Base-by-base conservation (phyloP, 768 basidiomycete genomes). In the Tephrocybe sp. region DNA sequence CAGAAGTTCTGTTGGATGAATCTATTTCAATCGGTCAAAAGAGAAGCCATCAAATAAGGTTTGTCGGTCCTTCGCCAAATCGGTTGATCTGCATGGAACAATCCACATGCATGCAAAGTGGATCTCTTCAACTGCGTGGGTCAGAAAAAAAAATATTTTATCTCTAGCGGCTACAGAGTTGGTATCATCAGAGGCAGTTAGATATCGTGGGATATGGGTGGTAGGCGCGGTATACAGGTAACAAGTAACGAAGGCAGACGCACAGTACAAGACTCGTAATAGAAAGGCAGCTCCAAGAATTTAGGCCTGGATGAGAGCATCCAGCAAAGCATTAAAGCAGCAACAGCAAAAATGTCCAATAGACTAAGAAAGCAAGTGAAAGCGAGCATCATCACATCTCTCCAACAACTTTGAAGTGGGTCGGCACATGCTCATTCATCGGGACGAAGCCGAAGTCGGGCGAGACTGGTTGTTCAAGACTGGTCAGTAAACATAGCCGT, bases 371-470 rank as follows among this genome's bases (percentile, higher is more conserved):
- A 59, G 51, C 30, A 53, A 39, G 20, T 47, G 49, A 53, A 41
- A 57, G 35, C 52, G 35, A 41, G 64, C 64, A 31, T 49, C 48
- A 56, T 69, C 54, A 83, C 62, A 77, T 75, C 60, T 79, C 82
- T 57, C 75, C 75, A 39, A 75, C 62, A 53, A 75, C 67, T 61
- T 85, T 85, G 71, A 84, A 85, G 60, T 80, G 76, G 59, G 77
- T 74, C 47, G 82, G 77, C 50, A 88, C 68, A 62, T 89, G 85
- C 65, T 88, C 87, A 68, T 83, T 87, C 85, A 89, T 85, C 62
- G 79, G 76, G 63, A 89, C 87, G 72, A 82, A 90, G 54, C 85
- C 89, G 74, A 88, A 89, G 77, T 89, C 87, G 69, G 88, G 88
- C 62, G 87, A 87, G 79, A 85, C 88, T 85, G 71, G 53, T 64